Evolutionary conservation across 176 grass and related monocot genomes (phyloP).

Genomic region (Juncus effusus): DNA sequence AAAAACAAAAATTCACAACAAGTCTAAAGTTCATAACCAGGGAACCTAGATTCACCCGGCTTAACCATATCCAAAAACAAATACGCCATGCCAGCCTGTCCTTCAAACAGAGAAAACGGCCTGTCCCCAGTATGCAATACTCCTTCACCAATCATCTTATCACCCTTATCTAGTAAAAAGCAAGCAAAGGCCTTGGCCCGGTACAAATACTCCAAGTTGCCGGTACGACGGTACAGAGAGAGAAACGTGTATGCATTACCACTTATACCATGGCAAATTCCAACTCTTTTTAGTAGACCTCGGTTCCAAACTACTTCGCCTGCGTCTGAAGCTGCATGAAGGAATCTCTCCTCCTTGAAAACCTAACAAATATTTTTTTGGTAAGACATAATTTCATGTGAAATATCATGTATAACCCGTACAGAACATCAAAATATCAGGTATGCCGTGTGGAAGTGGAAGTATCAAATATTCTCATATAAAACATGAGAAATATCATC

Average conservation of each 20-base stretch:
- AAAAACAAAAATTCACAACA: neutral
- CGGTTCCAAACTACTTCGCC: constrained; percentile 82
- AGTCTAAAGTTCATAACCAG: constrained; percentile 66
- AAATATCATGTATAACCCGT: too few relatives aligned
- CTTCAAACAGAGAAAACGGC: constrained; percentile 87
- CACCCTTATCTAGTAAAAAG: constrained; percentile 62
- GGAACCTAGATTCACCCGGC: constrained; percentile 58
- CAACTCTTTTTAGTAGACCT: constrained; percentile 78
- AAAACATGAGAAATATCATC: too few relatives aligned
- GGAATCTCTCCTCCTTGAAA: constrained; percentile 70
- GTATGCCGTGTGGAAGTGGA: too few relatives aligned
- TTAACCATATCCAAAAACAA: constrained; percentile 76
- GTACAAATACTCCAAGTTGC: constrained; percentile 63
- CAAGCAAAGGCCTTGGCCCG: constrained; percentile 81
- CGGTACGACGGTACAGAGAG: constrained; percentile 59
- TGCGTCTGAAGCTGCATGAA: constrained; percentile 55
- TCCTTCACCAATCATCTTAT: constrained; percentile 54
- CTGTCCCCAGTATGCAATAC: constrained; percentile 73
- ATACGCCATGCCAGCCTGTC: constrained; percentile 78
- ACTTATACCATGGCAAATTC: constrained; percentile 82
- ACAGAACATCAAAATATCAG: too few relatives aligned
- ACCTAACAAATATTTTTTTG: constrained; percentile 42
- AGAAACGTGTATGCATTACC: constrained; percentile 74
- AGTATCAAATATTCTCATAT: too few relatives aligned
- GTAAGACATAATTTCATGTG: too few relatives aligned